Percentiles rank a stretch among this genome's conserved stretches.
These are phyloP conservation scores for Microcos paniculata DNA, from an alignment of 345 rosid species.

Conservation along the genomic window DNA sequence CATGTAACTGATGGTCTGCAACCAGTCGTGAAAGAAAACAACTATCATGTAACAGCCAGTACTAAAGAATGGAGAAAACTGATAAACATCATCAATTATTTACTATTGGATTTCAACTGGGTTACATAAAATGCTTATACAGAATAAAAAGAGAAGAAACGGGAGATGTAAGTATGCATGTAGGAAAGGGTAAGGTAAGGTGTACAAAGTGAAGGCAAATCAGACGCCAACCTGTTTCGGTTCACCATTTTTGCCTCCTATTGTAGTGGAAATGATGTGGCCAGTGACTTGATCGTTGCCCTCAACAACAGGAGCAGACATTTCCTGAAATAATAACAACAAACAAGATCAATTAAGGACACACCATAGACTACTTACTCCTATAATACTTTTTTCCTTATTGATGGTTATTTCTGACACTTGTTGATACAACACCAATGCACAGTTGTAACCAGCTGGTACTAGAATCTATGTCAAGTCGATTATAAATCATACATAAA, in stretches of 20 bases:
- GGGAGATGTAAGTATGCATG: not conserved
- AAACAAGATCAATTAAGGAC: not conserved
- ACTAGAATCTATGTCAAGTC: not conserved
- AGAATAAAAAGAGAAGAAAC: slow-evolving; percentile 6
- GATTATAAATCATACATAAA: not conserved
- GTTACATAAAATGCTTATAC: not conserved
- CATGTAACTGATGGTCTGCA: slow-evolving; percentile 85
- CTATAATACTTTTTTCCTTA: not conserved
- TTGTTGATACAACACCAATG: not conserved
- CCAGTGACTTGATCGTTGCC: slow-evolving; percentile 65
- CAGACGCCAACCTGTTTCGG: slow-evolving; percentile 56
- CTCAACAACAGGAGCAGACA: slow-evolving; percentile 55
- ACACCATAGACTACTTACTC: not conserved
- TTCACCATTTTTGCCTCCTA: slow-evolving; percentile 87
- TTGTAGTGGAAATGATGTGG: slow-evolving; percentile 73
- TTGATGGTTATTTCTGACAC: not conserved
- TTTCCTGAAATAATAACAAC: slow-evolving; percentile 44
- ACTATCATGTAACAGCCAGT: not conserved
- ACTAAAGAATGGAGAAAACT: not conserved
- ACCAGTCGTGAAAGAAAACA: slow-evolving; percentile 15
- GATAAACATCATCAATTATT: not conserved
- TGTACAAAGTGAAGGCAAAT: slow-evolving; percentile 2
- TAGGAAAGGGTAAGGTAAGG: not conserved
- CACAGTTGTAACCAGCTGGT: not conserved
- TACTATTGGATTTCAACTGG: not conserved